phyloP scores from a whole-genome alignment of 208 protist genomes.

The Naegleria lovaniensis region DNA sequence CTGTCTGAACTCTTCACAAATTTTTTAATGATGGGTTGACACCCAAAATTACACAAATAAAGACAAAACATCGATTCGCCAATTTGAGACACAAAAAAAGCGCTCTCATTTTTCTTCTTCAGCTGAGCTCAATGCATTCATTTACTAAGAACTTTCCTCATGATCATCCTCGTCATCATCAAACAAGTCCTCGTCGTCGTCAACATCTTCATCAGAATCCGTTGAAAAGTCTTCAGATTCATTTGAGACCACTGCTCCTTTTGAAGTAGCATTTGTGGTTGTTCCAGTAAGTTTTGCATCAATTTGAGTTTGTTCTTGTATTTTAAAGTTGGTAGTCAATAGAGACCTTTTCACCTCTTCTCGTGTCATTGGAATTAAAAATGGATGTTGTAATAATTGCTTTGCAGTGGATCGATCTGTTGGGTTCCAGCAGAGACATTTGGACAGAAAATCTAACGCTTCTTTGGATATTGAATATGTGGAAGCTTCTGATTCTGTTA shows the following conservation, averaged over 20 bases:
- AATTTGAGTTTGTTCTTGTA: background rate
- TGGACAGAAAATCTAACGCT: slow-evolving; percentile 63
- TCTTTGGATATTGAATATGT: slow-evolving; percentile 49
- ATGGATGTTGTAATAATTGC: slow-evolving; percentile 62
- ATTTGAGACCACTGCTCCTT: background rate
- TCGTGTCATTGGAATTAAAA: slow-evolving; percentile 26
- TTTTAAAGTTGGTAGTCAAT: background rate
- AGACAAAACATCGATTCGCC: too few relatives aligned
- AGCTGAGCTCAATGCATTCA: too few relatives aligned
- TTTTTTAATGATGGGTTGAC: too few relatives aligned
- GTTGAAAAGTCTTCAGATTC: background rate
- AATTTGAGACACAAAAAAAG: too few relatives aligned
- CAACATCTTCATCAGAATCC: background rate
- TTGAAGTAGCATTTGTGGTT: background rate
- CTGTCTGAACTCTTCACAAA: too few relatives aligned
- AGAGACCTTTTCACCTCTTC: background rate
- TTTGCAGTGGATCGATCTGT: slow-evolving; percentile 51
- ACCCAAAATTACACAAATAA: too few relatives aligned
- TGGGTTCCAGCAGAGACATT: slow-evolving; percentile 57
- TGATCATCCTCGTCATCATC: background rate
- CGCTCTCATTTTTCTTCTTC: too few relatives aligned
- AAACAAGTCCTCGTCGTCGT: background rate
- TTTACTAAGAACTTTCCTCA: background rate
- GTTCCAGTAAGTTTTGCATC: too few relatives aligned
- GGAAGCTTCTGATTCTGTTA: slow-evolving; percentile 50